These are phyloP conservation scores for Cutaneotrichosporon cutaneum DNA, from an alignment of 1,284 basidiomycete species.

Conservation along the genomic window DNA sequence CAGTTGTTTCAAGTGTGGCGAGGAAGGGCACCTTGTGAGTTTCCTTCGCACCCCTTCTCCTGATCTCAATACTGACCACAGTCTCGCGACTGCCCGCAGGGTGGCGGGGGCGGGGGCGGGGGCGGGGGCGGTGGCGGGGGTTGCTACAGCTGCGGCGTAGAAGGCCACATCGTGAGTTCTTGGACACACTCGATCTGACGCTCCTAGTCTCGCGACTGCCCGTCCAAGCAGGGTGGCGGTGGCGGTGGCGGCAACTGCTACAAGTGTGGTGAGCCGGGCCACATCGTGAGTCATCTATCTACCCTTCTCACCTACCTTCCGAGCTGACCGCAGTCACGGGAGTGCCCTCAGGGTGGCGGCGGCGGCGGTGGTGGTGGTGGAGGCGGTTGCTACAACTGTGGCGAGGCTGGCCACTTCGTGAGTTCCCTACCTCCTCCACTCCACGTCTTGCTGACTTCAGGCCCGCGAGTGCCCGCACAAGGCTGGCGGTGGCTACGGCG, in stretches of 20 bases:
- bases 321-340: slow-evolving; percentile 15
- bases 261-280: slow-evolving; percentile 29
- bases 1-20: neutral
- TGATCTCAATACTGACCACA: neutral
- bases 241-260: slow-evolving; percentile 22
- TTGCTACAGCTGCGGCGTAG: slow-evolving; percentile 29
- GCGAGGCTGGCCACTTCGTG: slow-evolving; percentile 9
- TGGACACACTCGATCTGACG: neutral
- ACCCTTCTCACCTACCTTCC: neutral
- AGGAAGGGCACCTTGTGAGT: neutral
- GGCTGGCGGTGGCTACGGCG: slow-evolving; percentile 11
- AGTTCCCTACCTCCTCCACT: neutral
- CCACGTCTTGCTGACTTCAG: slow-evolving; percentile 4
- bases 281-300: slow-evolving; percentile 12
- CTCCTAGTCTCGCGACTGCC: slow-evolving; percentile 8
- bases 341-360: slow-evolving; percentile 16
- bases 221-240: slow-evolving; percentile 2
- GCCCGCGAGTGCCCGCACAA: slow-evolving; percentile 24
- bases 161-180: slow-evolving; percentile 22
- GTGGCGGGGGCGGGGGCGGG: slow-evolving; percentile 6
- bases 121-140: slow-evolving; percentile 12
- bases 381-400: slow-evolving; percentile 17
- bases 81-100: neutral
- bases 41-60: neutral
- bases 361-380: slow-evolving; percentile 17